A percentile compares a stretch with the other conserved stretches of the same genome.
Evolutionary conservation across 169 alveolate genomes (phyloP).

Genomic region (Amoebophrya sp.): DNA sequence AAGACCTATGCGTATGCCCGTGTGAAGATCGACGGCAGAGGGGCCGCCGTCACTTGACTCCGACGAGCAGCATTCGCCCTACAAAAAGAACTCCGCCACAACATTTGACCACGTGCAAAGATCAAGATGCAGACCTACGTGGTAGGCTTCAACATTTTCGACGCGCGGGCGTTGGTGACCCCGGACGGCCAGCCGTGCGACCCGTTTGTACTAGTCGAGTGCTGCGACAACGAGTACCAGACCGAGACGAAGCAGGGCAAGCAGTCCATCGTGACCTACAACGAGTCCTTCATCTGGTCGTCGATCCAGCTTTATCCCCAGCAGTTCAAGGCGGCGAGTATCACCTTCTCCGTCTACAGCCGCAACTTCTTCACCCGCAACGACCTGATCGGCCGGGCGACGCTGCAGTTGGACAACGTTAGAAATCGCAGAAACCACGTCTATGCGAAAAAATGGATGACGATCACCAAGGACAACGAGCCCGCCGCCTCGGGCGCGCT

Average conservation of each 20-base stretch:
- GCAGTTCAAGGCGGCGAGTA: background rate
- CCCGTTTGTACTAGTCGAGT: background rate
- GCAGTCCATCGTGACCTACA: background rate
- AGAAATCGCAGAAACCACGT: background rate
- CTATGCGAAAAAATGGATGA: background rate
- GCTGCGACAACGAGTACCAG: background rate
- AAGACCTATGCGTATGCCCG: too few relatives aligned
- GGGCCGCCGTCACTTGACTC: too few relatives aligned
- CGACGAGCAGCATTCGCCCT: too few relatives aligned
- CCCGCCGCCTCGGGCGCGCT: background rate
- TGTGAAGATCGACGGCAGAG: too few relatives aligned
- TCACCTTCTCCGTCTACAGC: conserved; percentile 12
- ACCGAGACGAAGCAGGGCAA: background rate
- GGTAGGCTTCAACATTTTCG: background rate
- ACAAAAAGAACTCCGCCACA: too few relatives aligned
- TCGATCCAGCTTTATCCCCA: background rate
- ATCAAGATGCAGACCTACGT: background rate
- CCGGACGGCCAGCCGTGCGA: conserved; percentile 24
- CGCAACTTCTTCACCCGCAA: background rate
- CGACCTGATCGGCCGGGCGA: conserved; percentile 21
- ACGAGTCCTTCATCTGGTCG: background rate
- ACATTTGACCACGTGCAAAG: too few relatives aligned
- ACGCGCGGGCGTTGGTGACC: background rate
- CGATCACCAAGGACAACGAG: background rate
- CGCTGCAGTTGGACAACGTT: conserved; percentile 6